Evolutionary conservation across 2,329 filamentous ascomycete species (phyloP).

Genomic region (Zymoseptoria pseudotritici): DNA sequence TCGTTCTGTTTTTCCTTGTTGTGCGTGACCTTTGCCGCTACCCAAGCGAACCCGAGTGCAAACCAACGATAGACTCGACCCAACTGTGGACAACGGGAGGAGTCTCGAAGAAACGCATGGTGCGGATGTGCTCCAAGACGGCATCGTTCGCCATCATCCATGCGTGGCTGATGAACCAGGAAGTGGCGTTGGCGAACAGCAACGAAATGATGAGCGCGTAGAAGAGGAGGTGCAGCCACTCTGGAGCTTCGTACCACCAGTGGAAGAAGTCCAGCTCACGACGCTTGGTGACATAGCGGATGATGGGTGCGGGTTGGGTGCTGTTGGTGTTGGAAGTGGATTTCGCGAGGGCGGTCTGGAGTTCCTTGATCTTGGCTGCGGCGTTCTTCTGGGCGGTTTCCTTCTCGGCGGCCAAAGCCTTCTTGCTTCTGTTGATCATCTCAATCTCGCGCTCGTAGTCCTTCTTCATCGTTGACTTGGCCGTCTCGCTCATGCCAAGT

Average conservation of each 20-base stretch:
- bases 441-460: not conserved
- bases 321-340: not conserved
- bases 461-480: not conserved
- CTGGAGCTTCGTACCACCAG: not conserved
- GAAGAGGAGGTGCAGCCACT: not conserved
- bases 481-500: not conserved
- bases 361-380: not conserved
- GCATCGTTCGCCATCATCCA: not conserved
- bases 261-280: not conserved
- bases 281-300: not conserved
- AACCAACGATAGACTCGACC: not conserved
- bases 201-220: not conserved
- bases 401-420: not conserved
- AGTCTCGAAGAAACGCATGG: not conserved
- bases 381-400: not conserved
- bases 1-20: not conserved
- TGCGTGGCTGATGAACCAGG: not conserved
- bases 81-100: not conserved
- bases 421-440: not conserved
- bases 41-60: not conserved
- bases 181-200: not conserved
- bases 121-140: not conserved
- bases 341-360: not conserved
- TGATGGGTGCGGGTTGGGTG: not conserved
- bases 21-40: not conserved